Evolutionary conservation across 2,329 filamentous ascomycete species (phyloP).

Genomic region (Apiospora arundinis): DNA sequence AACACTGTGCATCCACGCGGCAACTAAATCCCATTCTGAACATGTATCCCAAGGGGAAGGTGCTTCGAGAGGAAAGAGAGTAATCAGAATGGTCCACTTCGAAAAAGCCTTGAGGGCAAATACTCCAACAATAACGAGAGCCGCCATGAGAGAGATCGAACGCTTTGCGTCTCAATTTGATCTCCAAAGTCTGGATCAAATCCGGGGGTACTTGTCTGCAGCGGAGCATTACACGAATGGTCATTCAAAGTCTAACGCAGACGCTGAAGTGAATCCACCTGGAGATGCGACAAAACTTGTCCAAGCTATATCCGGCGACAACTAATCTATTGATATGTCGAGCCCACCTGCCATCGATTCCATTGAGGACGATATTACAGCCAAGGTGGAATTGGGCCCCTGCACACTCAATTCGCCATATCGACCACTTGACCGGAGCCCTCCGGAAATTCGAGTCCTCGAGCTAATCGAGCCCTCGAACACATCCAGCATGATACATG

Average conservation of each 20-base stretch:
- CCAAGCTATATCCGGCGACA: too few relatives aligned
- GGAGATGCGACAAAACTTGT: too few relatives aligned
- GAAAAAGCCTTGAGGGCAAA: not conserved
- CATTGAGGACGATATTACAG: too few relatives aligned
- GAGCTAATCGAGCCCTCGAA: not conserved
- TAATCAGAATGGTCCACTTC: not conserved
- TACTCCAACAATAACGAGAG: not conserved
- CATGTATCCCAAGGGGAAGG: not conserved
- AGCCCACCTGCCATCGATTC: too few relatives aligned
- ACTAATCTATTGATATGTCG: too few relatives aligned
- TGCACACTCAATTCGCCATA: not conserved
- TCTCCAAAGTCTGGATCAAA: not conserved
- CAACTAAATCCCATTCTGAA: not conserved
- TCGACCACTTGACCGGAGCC: not conserved
- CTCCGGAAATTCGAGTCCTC: not conserved
- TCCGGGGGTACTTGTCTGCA: too few relatives aligned
- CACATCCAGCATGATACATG: not conserved
- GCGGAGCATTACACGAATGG: too few relatives aligned
- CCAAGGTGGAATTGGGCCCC: too few relatives aligned
- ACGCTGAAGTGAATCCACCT: too few relatives aligned
- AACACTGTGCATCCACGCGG: not conserved
- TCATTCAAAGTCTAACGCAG: too few relatives aligned
- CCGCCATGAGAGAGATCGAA: not conserved
- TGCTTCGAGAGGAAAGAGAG: not conserved
- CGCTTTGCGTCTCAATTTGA: not conserved